Percentiles rank a stretch among this genome's conserved stretches.
Conservation (phyloP, 495 filamentous ascomycete genomes). For the Xylaria longipes region DNA sequence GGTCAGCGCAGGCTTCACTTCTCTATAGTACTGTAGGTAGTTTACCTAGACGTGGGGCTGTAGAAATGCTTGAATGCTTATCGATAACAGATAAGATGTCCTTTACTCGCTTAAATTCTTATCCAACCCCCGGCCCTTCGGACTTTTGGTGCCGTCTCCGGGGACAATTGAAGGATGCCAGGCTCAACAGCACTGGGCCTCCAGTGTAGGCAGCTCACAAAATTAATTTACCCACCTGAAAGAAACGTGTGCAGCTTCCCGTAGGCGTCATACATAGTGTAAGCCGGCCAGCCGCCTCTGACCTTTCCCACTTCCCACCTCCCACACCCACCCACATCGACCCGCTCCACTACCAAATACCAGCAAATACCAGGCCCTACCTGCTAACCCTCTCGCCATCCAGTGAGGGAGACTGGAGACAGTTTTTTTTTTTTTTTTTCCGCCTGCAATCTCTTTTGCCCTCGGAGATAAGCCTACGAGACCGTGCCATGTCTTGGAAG, state of each 20-base stretch:
- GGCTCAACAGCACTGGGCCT: not conserved
- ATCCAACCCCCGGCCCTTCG: not conserved
- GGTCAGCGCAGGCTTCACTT: too few species aligned
- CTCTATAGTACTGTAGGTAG: too few species aligned
- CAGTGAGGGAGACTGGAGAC: not conserved
- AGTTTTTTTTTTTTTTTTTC: not conserved
- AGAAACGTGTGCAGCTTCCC: conserved; percentile 20
- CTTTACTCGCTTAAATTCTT: conserved; percentile 21
- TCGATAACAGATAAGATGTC: conserved; percentile 17
- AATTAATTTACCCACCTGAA: conserved; percentile 12
- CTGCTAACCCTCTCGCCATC: conserved; percentile 5
- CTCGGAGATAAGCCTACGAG: conserved; percentile 22
- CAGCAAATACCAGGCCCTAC: not conserved
- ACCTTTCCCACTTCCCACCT: not conserved
- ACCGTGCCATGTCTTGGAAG: conserved; percentile 24
- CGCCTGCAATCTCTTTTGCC: conserved; percentile 3
- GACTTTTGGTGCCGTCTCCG: not conserved
- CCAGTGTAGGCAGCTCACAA: not conserved
- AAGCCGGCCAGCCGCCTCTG: not conserved
- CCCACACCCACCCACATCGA: not conserved
- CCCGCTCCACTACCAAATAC: conserved; percentile 1
- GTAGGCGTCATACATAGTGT: not conserved
- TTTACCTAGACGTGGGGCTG: not conserved
- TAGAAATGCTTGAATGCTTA: not conserved
- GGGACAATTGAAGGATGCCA: not conserved